These are phyloP conservation scores for Termitomyces sp. DNA, from an alignment of 768 basidiomycete genomes.

Conservation along the genomic window DNA sequence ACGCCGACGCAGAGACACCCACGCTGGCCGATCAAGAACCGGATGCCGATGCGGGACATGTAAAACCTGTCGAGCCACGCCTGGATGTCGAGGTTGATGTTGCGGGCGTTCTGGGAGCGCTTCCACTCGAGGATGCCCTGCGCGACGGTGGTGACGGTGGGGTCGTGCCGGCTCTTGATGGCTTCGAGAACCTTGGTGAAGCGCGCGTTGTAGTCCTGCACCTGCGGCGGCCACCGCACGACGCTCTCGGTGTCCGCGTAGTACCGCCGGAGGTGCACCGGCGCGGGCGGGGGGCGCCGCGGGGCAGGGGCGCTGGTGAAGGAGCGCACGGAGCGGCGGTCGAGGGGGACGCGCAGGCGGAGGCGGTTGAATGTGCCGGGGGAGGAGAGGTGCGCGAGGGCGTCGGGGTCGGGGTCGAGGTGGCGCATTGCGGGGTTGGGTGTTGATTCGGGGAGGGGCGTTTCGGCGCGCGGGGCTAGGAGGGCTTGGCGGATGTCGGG, in stretches of 20 bases:
- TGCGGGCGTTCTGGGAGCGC: conserved; percentile 55
- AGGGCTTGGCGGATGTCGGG: conserved; percentile 64
- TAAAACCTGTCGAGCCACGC: conserved; percentile 97
- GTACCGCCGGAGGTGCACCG: conserved; percentile 48
- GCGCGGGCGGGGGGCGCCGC: background rate
- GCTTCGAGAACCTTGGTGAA: conserved; percentile 85
- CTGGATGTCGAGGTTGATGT: conserved; percentile 85
- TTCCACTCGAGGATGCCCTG: conserved; percentile 99
- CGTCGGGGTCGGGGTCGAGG: conserved; percentile 25
- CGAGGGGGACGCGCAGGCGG: conserved; percentile 75
- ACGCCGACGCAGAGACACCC: conserved; percentile 20
- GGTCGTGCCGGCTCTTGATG: conserved; percentile 94
- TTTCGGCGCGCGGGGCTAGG: conserved; percentile 39
- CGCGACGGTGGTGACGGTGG: conserved; percentile 94
- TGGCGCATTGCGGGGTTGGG: conserved; percentile 75
- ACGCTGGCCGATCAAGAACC: conserved; percentile 97
- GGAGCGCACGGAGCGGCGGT: conserved; percentile 56
- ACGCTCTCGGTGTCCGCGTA: conserved; percentile 72
- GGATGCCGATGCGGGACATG: conserved; percentile 91
- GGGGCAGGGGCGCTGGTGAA: background rate
- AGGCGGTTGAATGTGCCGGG: conserved; percentile 37
- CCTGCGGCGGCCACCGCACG: conserved; percentile 83
- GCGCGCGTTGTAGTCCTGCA: conserved; percentile 86
- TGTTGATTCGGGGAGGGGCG: conserved; percentile 60
- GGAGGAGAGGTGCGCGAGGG: background rate